Conservation (phyloP, 106 monocot genomes). For the Acorus calamus region DNA sequence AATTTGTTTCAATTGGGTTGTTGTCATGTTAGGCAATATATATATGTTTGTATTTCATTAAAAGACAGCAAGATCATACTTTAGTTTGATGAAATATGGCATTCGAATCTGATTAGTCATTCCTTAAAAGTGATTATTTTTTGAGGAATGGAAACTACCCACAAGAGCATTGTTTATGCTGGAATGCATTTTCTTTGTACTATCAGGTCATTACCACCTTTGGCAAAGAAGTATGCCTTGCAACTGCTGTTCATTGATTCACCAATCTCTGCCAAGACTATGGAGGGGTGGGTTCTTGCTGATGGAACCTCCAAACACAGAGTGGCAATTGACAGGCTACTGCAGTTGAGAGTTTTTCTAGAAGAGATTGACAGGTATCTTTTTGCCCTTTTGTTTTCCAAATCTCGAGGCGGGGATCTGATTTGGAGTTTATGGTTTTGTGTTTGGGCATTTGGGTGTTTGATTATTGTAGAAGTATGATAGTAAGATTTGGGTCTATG, state of each 20-base stretch:
- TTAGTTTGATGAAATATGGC: no score
- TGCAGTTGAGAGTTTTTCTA: slow-evolving; percentile 78
- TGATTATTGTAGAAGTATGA: no score
- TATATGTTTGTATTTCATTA: no score
- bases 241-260: slow-evolving; percentile 76
- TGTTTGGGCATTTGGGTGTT: background rate
- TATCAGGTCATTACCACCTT: slow-evolving; percentile 70
- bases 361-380: slow-evolving; percentile 70
- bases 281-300: slow-evolving; percentile 89
- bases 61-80: no score
- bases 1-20: no score
- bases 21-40: no score
- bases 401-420: no score
- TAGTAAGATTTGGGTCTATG: no score
- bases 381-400: background rate
- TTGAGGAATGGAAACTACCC: no score
- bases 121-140: no score
- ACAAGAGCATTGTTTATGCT: background rate
- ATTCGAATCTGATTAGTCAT: no score
- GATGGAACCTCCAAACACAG: slow-evolving; percentile 86
- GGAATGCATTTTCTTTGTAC: slow-evolving; percentile 1
- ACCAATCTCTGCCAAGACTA: slow-evolving; percentile 48
- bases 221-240: slow-evolving; percentile 89
- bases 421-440: background rate
- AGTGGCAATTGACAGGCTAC: slow-evolving; percentile 72